These are phyloP conservation scores for Kalaharituber pfeilii DNA, from an alignment of 2,329 filamentous ascomycete species.

Conservation along the genomic window DNA sequence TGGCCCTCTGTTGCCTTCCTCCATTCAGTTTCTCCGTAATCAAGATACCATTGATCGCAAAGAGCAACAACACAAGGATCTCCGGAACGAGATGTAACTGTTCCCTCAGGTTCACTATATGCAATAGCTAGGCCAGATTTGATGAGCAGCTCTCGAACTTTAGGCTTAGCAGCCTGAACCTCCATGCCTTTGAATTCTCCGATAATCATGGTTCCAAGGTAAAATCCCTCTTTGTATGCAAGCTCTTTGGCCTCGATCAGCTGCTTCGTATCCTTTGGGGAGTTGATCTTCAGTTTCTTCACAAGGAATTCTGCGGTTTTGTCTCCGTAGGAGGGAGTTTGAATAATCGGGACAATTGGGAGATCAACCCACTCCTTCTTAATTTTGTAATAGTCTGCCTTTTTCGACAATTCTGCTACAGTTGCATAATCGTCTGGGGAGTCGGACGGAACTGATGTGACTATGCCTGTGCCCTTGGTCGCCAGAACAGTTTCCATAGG, in stretches of 20 bases:
- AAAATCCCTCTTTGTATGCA: constrained; percentile 94
- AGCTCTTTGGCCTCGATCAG: constrained; percentile 87
- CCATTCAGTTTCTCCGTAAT: constrained; percentile 88
- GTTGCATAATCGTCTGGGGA: constrained; percentile 92
- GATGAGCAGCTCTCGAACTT: constrained; percentile 62
- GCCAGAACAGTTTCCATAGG: constrained; percentile 90
- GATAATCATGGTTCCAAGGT: constrained; percentile 76
- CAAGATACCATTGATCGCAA: constrained; percentile 94
- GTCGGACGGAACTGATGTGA: constrained; percentile 89
- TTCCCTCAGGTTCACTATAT: constrained; percentile 83
- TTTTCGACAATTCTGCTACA: constrained; percentile 73
- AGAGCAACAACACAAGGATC: constrained; percentile 88
- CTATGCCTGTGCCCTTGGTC: constrained; percentile 89
- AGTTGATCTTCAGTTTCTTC: constrained; percentile 88
- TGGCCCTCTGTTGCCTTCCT: constrained; percentile 55
- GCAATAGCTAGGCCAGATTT: constrained; percentile 65
- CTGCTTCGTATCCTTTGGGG: constrained; percentile 82
- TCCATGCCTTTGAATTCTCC: constrained; percentile 77
- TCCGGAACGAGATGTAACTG: constrained; percentile 72
- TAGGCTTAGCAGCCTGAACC: constrained; percentile 72
- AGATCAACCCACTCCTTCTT: constrained; percentile 91
- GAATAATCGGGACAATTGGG: constrained; percentile 75
- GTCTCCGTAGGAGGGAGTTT: constrained; percentile 74
- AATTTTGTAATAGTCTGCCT: constrained; percentile 90
- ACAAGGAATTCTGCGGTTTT: constrained; percentile 68